Percentiles rank a stretch among this genome's conserved stretches.
Evolutionary conservation across 768 basidiomycete genomes (phyloP).

Genomic region (Rhizopogon roseolus): DNA sequence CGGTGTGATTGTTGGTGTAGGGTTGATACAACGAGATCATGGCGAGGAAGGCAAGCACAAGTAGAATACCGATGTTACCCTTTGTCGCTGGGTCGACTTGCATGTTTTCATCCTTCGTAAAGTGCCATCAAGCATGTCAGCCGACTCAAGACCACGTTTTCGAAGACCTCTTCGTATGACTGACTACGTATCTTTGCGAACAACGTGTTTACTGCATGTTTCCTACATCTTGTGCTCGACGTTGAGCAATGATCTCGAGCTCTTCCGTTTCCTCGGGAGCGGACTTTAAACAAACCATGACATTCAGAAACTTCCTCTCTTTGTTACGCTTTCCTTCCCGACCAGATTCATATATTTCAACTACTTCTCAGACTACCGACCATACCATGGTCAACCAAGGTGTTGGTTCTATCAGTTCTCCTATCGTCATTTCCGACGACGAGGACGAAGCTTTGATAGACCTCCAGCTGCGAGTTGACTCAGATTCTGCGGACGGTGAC

Average conservation of each 20-base stretch:
- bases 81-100: conserved; percentile 1
- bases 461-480: conserved; percentile 1
- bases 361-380: conserved; percentile 2
- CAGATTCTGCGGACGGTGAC: not conserved
- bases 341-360: not conserved
- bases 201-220: conserved; percentile 1
- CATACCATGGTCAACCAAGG: conserved; percentile 5
- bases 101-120: not conserved
- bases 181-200: not conserved
- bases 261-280: not conserved
- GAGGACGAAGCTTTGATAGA: conserved; percentile 16
- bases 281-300: conserved; percentile 10
- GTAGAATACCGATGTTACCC: conserved; percentile 6
- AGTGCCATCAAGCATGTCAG: not conserved
- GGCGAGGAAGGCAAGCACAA: conserved; percentile 8
- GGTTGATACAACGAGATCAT: conserved; percentile 59
- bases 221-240: not conserved
- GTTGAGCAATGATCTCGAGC: not conserved
- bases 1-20: conserved; percentile 71
- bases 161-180: not conserved
- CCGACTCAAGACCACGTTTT: not conserved
- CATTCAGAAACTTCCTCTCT: not conserved
- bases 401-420: conserved; percentile 21
- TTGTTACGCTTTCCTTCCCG: not conserved
- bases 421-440: conserved; percentile 25